A percentile compares a stretch with the other conserved stretches of the same genome.
Conservation (phyloP, 495 filamentous ascomycete genomes). For the Pseudevernia furfuracea region DNA sequence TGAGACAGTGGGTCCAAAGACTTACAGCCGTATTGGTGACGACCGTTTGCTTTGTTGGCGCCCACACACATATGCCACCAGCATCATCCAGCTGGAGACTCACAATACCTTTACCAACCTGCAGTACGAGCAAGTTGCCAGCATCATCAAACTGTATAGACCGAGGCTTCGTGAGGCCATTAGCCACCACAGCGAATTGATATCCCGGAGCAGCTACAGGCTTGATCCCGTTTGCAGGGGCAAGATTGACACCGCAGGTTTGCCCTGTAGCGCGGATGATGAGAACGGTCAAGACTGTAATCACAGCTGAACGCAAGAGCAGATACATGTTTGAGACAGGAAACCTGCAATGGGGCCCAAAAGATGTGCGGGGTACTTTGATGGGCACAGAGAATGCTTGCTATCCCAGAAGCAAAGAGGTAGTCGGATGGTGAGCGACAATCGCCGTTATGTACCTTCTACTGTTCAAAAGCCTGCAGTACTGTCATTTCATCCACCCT, state of each 20-base stretch:
- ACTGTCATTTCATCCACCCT: neutral
- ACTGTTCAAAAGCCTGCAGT: neutral
- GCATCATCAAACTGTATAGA: constrained; percentile 49
- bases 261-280: neutral
- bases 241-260: neutral
- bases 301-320: neutral
- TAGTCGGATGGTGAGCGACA: neutral
- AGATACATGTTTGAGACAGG: neutral
- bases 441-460: too few species aligned
- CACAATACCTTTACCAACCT: constrained; percentile 45
- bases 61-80: constrained; percentile 42
- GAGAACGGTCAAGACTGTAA: neutral
- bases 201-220: constrained; percentile 51
- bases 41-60: constrained; percentile 1
- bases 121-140: constrained; percentile 54
- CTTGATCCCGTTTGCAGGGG: constrained; percentile 19
- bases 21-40: constrained; percentile 1
- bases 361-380: neutral
- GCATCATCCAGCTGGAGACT: constrained; percentile 43
- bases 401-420: neutral
- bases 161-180: constrained; percentile 44
- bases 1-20: neutral
- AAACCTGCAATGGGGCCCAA: neutral
- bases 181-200: constrained; percentile 45
- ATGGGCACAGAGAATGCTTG: neutral